Base-by-base conservation (phyloP, 2,329 filamentous ascomycete species). In the Sporothrix euskadiensis region DNA sequence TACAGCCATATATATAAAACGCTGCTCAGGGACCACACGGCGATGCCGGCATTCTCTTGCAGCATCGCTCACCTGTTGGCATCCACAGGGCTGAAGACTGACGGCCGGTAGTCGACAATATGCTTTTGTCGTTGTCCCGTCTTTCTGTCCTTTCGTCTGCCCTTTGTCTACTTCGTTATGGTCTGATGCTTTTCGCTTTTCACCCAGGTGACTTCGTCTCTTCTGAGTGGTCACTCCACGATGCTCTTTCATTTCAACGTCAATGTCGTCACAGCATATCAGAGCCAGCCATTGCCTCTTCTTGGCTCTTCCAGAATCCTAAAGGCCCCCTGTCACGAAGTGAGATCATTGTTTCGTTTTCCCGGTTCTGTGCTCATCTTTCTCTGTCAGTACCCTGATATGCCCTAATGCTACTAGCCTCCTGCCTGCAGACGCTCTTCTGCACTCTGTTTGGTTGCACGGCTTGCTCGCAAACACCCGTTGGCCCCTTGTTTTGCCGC, bases 391-490 rank as follows among this genome's bases (percentile, higher is more conserved):
- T 22, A n/a, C 65, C 26, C 19, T 26, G 9, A 16, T 26, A 5
- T 22, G 12, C 65, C 26, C 19, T 26, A 16, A 16, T 26, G 14
- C 54, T 10, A 22, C 3, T 49, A 32, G 39, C 22, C 41, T 26
- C 9, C 22, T 47, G n/a, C 22, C 19, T 66, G 14, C 39, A 7
- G n/a, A 8, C 1, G 44, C 35, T n/a, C 54, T 32, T 61, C 39
- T 71, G 54, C 54, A 19, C 7, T 35, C 39, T 71, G 22, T 59
- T 54, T 69, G 66, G 66, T 39, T 54, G 66, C 66, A 68, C 65
- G 30, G 30, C 56, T 49, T 54, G 19, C 16, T 39, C 30, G 30
- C 66, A 41, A 39, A 56, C 66, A 69, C n/a, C 9, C 26, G 41
- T 3, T n/a, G 9, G 8, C 65, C 61, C 65, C 65, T 32, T 32